Conservation (phyloP, 139 green algal species). For the Yamagishiella unicocca region DNA sequence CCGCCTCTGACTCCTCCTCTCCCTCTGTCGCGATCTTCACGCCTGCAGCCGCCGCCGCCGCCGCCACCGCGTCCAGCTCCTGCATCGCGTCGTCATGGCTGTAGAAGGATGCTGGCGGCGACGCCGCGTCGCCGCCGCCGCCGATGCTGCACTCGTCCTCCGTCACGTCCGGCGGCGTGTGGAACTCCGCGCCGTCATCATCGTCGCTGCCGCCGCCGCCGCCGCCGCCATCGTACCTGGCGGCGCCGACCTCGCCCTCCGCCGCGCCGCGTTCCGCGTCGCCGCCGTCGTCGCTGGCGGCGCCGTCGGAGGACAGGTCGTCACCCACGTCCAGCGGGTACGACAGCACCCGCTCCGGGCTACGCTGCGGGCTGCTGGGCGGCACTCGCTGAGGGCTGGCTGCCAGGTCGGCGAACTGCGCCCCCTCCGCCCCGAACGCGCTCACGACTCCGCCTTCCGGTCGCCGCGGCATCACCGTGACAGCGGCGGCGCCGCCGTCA, state of each 20-base stretch:
- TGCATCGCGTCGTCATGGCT: not conserved
- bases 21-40: not conserved
- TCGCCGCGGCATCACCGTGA: not conserved
- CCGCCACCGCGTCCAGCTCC: not conserved
- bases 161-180: slow-evolving; percentile 26
- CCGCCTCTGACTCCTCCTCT: not conserved
- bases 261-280: not conserved
- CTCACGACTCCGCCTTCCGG: too few relatives aligned
- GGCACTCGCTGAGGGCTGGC: not conserved
- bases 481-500: not conserved
- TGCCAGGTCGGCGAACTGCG: too few relatives aligned
- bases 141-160: not conserved
- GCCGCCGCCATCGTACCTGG: not conserved
- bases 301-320: not conserved
- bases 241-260: not conserved
- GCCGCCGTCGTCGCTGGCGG: not conserved
- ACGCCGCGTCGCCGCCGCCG: not conserved
- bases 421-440: too few relatives aligned
- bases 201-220: not conserved
- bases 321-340: not conserved
- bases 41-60: not conserved
- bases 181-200: slow-evolving; percentile 8
- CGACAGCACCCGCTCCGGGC: not conserved
- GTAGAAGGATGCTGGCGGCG: not conserved
- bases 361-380: not conserved